Conservation (phyloP, 495 filamentous ascomycete genomes). For the Penicillium ucsense region DNA sequence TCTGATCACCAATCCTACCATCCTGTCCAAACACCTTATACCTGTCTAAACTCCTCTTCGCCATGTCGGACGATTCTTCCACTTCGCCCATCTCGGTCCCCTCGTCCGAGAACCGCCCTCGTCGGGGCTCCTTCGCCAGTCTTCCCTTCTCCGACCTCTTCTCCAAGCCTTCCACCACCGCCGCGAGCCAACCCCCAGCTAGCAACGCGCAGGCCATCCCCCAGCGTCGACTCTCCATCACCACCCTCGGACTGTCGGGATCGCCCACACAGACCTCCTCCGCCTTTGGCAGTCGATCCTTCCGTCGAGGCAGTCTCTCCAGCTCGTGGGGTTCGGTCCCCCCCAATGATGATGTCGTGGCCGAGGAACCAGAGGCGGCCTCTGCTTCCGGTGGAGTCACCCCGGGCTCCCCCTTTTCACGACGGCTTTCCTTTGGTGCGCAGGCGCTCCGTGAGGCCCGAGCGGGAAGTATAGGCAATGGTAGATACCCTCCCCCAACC, state of each 20-base stretch:
- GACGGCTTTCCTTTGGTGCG: slow-evolving; percentile 86
- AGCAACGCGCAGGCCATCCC: slow-evolving; percentile 54
- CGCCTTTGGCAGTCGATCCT: slow-evolving; percentile 36
- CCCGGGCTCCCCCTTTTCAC: slow-evolving; percentile 65
- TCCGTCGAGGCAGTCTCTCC: slow-evolving; percentile 63
- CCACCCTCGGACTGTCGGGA: slow-evolving; percentile 73
- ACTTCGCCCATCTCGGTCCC: slow-evolving; percentile 40
- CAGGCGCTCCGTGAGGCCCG: slow-evolving; percentile 68
- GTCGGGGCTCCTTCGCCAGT: slow-evolving; percentile 41
- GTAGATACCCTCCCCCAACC: slow-evolving; percentile 32
- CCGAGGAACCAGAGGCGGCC: slow-evolving; percentile 65
- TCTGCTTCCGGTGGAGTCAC: slow-evolving; percentile 28
- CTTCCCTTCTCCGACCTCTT: slow-evolving; percentile 39
- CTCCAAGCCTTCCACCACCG: slow-evolving; percentile 20
- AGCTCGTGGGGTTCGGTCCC: slow-evolving; percentile 62
- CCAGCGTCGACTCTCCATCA: slow-evolving; percentile 79
- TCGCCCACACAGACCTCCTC: slow-evolving; percentile 56
- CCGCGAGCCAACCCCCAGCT: slow-evolving; percentile 23
- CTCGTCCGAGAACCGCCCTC: slow-evolving; percentile 26
- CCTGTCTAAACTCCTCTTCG: neutral
- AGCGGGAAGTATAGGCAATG: slow-evolving; percentile 36
- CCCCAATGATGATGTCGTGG: slow-evolving; percentile 79
- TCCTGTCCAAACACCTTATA: neutral
- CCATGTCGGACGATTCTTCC: slow-evolving; percentile 42
- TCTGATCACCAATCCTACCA: neutral